These are phyloP conservation scores for Kandelia obovata DNA, from an alignment of 345 rosid species.

Conservation along the genomic window DNA sequence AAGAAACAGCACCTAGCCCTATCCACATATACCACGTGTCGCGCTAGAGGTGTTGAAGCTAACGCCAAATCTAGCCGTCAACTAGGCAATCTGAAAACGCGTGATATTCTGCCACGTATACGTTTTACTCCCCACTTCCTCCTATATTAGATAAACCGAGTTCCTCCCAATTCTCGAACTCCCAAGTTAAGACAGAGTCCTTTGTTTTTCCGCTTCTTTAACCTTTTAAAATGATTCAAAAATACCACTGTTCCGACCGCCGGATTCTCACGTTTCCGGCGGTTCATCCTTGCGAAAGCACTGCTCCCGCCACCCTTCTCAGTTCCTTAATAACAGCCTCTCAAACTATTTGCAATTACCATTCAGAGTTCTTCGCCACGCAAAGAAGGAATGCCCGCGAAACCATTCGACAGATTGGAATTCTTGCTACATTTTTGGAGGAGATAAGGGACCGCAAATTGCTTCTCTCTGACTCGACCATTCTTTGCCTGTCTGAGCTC, in stretches of 20 bases:
- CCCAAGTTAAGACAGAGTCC: neutral
- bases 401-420: constrained; percentile 46
- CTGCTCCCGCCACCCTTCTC: constrained; percentile 52
- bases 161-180: neutral
- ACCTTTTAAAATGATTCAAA: constrained; percentile 37
- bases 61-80: constrained; percentile 25
- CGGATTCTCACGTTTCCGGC: constrained; percentile 70
- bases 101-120: constrained; percentile 39
- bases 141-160: constrained; percentile 6
- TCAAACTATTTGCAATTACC: constrained; percentile 39
- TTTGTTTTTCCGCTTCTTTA: neutral
- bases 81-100: neutral
- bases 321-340: constrained; percentile 48
- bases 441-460: constrained; percentile 41
- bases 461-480: constrained; percentile 25
- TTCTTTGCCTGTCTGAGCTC: constrained; percentile 60
- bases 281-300: constrained; percentile 59
- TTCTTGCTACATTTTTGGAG: constrained; percentile 54
- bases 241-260: constrained; percentile 32
- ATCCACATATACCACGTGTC: constrained; percentile 28
- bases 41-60: constrained; percentile 15
- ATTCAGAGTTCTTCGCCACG: constrained; percentile 41
- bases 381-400: constrained; percentile 50
- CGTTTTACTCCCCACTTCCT: neutral
- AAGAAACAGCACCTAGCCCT: constrained; percentile 24